Conservation (phyloP, 441 rosid species). For the Kokia cookei region DNA sequence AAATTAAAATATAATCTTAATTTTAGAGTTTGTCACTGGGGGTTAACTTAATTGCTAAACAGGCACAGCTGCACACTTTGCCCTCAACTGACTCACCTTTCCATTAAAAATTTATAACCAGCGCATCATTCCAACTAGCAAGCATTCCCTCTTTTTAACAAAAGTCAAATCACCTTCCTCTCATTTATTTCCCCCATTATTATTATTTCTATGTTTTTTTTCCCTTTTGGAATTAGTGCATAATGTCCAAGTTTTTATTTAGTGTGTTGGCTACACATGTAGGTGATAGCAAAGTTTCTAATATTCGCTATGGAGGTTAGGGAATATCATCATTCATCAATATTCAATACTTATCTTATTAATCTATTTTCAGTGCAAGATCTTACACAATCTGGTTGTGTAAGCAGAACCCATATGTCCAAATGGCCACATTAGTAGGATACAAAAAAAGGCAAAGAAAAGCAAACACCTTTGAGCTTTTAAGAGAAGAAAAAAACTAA, state of each 20-base stretch:
- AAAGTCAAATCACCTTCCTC: neutral
- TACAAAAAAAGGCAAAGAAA: neutral
- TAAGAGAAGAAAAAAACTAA: neutral
- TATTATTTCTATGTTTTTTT: neutral
- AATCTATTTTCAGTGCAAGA: conserved; percentile 4
- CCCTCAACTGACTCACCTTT: neutral
- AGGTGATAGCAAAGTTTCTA: conserved; percentile 1
- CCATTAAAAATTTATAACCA: neutral
- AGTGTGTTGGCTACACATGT: neutral
- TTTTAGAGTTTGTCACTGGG: neutral
- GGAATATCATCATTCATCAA: conserved; percentile 11
- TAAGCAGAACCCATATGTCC: neutral
- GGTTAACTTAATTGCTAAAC: conserved; percentile 6
- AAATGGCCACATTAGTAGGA: neutral
- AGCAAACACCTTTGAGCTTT: conserved; percentile 10
- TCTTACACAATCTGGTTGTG: conserved; percentile 10
- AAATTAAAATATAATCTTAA: too few relatives aligned
- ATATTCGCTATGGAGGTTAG: conserved; percentile 12
- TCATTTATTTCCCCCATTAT: neutral
- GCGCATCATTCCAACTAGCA: neutral
- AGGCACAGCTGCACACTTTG: neutral
- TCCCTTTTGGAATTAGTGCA: neutral
- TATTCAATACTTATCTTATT: conserved; percentile 15
- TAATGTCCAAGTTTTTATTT: neutral
- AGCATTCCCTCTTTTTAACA: neutral